Percentiles rank a stretch among this genome's conserved stretches.
Conservation (phyloP, 148 eudicot genomes). For the Chenopodium album region DNA sequence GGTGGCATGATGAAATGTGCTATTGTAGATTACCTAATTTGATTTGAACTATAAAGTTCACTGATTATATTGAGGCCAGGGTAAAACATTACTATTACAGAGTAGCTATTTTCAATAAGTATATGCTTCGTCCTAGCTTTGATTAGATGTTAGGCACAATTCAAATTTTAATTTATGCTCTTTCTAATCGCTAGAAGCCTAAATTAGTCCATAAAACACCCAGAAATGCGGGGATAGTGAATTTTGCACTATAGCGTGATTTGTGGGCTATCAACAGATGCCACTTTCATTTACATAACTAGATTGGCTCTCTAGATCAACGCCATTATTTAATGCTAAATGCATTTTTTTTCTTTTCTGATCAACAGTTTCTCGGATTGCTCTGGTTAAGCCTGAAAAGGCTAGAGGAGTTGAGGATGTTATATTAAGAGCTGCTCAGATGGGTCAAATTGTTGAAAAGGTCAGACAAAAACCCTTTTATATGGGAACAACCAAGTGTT, state of each 20-base stretch:
- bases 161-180: neutral
- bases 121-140: neutral
- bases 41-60: neutral
- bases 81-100: neutral
- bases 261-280: neutral
- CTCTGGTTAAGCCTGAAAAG: conserved; percentile 96
- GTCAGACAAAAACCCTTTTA: conserved; percentile 30
- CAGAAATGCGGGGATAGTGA: neutral
- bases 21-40: neutral
- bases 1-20: neutral
- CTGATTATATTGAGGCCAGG: neutral
- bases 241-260: neutral
- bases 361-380: conserved; percentile 87
- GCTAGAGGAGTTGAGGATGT: conserved; percentile 99
- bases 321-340: neutral
- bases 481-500: neutral
- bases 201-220: neutral
- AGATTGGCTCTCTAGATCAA: neutral
- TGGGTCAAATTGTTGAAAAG: conserved; percentile 92
- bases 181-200: neutral
- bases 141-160: neutral
- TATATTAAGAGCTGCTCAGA: conserved; percentile 84
- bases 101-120: no score
- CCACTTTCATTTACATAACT: neutral
- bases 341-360: neutral